Conservation (phyloP, 179 eudicot genomes). For the Spinacia oleracea region DNA sequence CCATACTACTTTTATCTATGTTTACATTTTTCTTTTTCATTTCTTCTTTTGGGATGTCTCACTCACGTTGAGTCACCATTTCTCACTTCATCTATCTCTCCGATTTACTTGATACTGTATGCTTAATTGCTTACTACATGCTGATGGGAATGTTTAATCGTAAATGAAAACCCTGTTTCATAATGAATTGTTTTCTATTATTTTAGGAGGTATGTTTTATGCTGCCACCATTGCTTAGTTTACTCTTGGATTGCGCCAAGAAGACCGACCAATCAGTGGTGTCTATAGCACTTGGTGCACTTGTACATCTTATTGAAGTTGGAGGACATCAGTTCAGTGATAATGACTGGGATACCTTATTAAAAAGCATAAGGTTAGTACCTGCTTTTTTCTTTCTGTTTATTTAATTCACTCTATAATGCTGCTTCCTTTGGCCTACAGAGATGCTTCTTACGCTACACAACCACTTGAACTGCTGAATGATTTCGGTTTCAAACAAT, state of each 20-base stretch:
- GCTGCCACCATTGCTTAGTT: slow-evolving; percentile 87
- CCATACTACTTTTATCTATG: neutral
- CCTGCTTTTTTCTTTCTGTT: slow-evolving; percentile 6
- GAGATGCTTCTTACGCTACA: slow-evolving; percentile 93
- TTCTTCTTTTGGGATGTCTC: neutral
- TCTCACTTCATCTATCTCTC: neutral
- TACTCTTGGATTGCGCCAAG: slow-evolving; percentile 95
- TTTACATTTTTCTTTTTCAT: neutral
- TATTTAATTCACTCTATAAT: neutral
- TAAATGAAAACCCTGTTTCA: neutral
- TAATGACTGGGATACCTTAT: slow-evolving; percentile 89
- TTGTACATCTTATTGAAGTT: slow-evolving; percentile 95
- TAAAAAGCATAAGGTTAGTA: slow-evolving; percentile 87
- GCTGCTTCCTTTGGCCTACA: slow-evolving; percentile 36
- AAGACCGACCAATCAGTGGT: slow-evolving; percentile 94
- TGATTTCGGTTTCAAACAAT: slow-evolving; percentile 61
- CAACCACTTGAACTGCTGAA: slow-evolving; percentile 96
- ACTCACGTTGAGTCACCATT: neutral
- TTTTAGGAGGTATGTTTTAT: slow-evolving; percentile 93
- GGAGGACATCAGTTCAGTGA: slow-evolving; percentile 98
- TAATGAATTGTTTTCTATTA: slow-evolving; percentile 4
- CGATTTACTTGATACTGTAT: neutral
- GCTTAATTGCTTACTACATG: slow-evolving; percentile 3
- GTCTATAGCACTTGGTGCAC: slow-evolving; percentile 90
- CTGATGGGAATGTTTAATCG: neutral